phyloP scores from a whole-genome alignment of 192 early-diverging fungal species.

The Backusella mclennaniae region DNA sequence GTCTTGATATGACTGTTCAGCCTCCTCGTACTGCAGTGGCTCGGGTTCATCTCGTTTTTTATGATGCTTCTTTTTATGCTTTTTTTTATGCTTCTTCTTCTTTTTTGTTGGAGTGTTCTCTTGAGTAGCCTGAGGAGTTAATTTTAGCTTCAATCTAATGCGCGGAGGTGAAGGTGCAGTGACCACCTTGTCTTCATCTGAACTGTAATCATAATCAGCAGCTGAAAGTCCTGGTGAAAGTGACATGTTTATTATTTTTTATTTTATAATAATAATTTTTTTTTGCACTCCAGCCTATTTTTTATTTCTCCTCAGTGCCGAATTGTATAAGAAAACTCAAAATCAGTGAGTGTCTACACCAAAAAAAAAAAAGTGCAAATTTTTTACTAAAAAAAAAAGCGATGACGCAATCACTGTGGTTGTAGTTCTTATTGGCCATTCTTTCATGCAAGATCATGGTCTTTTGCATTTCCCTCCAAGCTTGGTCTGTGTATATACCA shows the following conservation, averaged over 20 bases:
- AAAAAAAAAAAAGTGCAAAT: slow-evolving; percentile 6
- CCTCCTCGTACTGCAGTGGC: background rate
- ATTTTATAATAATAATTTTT: background rate
- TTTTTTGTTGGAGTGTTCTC: slow-evolving; percentile 19
- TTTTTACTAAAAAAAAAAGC: background rate
- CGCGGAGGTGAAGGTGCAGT: slow-evolving; percentile 1
- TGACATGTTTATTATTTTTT: slow-evolving; percentile 5
- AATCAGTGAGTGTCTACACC: background rate
- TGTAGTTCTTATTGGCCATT: background rate
- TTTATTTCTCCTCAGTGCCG: slow-evolving; percentile 5
- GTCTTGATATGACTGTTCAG: slow-evolving; percentile 11
- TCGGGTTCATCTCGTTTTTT: background rate
- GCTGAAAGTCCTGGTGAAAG: slow-evolving; percentile 21
- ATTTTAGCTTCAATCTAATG: slow-evolving; percentile 27
- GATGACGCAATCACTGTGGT: background rate
- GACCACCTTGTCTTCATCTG: slow-evolving; percentile 13
- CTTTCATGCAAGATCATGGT: background rate
- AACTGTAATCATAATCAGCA: slow-evolving; percentile 22
- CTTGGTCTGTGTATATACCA: too few species aligned
- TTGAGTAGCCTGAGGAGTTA: slow-evolving; percentile 15
- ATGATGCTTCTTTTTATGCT: slow-evolving; percentile 25
- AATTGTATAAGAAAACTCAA: background rate
- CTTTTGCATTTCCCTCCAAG: too few species aligned
- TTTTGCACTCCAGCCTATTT: slow-evolving; percentile 4
- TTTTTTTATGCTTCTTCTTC: slow-evolving; percentile 26